These are phyloP conservation scores for Lepidium sativum DNA, from an alignment of 345 rosid genomes.

Conservation along the genomic window DNA sequence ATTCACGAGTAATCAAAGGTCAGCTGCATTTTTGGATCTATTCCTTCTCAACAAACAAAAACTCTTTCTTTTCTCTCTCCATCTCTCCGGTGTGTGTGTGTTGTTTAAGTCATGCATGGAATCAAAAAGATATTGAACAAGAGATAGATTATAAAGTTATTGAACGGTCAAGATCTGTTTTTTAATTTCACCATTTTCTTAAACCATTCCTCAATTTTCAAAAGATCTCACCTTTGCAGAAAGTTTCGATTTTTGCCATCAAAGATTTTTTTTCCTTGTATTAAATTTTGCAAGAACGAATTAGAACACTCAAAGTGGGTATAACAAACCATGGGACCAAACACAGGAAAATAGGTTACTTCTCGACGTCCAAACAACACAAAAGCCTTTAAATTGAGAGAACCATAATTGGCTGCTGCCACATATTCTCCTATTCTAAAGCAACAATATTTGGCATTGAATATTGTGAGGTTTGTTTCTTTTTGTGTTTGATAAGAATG, in stretches of 20 bases:
- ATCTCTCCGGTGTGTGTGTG: slow-evolving; percentile 31
- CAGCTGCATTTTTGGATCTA: slow-evolving; percentile 24
- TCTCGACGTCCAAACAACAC: slow-evolving; percentile 31
- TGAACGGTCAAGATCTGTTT: too few relatives aligned
- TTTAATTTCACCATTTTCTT: too few relatives aligned
- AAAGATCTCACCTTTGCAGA: slow-evolving; percentile 1
- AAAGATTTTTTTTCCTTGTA: slow-evolving; percentile 1
- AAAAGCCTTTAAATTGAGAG: slow-evolving; percentile 3
- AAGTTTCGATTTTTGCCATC: background rate
- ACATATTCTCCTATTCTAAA: slow-evolving; percentile 25
- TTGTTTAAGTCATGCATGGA: slow-evolving; percentile 63
- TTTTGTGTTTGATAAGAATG: background rate
- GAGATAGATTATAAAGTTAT: slow-evolving; percentile 34
- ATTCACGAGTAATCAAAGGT: slow-evolving; percentile 37
- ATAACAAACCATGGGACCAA: slow-evolving; percentile 26
- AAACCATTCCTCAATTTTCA: too few relatives aligned
- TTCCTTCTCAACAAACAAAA: slow-evolving; percentile 18
- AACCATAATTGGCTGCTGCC: slow-evolving; percentile 11
- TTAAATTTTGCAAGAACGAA: background rate
- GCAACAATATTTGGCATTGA: slow-evolving; percentile 21
- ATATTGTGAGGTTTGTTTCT: background rate
- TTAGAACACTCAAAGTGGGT: slow-evolving; percentile 14
- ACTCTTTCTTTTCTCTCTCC: slow-evolving; percentile 10
- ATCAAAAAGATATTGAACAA: slow-evolving; percentile 37
- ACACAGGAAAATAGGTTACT: background rate